Base-by-base conservation (phyloP, 192 early-diverging fungal genomes). In the Gigaspora rosea region DNA sequence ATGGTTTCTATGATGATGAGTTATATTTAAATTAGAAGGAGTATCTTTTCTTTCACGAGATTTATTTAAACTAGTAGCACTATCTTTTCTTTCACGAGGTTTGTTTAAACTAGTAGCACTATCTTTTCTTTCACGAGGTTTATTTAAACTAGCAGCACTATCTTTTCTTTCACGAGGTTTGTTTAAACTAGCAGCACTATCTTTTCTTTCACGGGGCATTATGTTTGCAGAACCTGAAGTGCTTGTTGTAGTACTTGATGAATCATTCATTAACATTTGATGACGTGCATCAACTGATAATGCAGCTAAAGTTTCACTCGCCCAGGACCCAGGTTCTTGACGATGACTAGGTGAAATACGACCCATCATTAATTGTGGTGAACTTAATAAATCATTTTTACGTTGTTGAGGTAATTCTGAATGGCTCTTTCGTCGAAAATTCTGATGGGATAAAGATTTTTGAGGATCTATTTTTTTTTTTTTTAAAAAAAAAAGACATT, bases 211-310 rank as follows among this genome's bases (percentile, higher is more conserved):
- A 41, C 41, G 41, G n/a, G 2, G 58, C 11, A 22, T 59, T 22
- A 16, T 18, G n/a, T 2, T 35, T 33, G 22, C 33, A 10, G 27
- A 16, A 33, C 61, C 27, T 33, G 27, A 22, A 33, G 20, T 59
- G 12, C 9, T 7, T 22, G 27, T 63, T 16, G 27, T 63, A 63
- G 33, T 9, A 46, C 41, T 66, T 18, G 64, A 33, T 7, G 48
- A 8, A 32, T 69, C 67, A 52, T 51, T 32, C 67, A 51, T 69
- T 32, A 51, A 32, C 20, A 3, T 69, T 9, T 27, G 11, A 33
- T 50, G 67, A 69, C 67, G 67, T 1, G 32, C 11, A 69, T 69
- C 67, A 22, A 27, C 48, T n/a, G 64, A 66, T 50, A 69, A 69
- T 20, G 67, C 49, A 12, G 11, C 0, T 32, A 69, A 51, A 32